Conservation (phyloP, 116 monocot species). For the Trichopus zeylanicus region DNA sequence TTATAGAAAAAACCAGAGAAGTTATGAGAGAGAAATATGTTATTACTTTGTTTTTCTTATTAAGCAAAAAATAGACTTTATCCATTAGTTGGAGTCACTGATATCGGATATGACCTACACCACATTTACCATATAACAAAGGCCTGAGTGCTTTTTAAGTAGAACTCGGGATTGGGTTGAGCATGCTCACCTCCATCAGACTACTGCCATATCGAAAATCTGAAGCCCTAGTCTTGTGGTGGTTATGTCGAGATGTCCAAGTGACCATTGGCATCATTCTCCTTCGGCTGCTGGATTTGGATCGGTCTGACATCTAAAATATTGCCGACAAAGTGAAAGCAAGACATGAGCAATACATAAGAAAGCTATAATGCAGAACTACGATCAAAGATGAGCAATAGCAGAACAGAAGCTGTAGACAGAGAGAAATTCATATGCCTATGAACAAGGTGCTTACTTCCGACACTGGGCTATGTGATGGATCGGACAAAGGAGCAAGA, state of each 20-base stretch:
- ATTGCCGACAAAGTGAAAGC: background rate
- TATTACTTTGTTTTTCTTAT: too few species aligned
- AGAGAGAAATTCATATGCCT: background rate
- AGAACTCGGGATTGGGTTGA: background rate
- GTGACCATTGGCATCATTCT: constrained; percentile 9
- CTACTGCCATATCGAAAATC: constrained; percentile 23
- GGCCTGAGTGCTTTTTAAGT: background rate
- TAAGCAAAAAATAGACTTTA: too few species aligned
- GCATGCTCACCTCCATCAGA: constrained; percentile 36
- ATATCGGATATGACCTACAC: too few species aligned
- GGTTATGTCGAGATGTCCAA: constrained; percentile 14
- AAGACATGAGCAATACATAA: too few species aligned
- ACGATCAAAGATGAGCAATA: background rate
- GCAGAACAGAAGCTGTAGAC: background rate
- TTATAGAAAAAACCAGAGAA: too few species aligned
- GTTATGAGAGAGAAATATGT: too few species aligned
- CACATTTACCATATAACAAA: background rate
- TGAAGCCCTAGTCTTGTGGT: constrained; percentile 12
- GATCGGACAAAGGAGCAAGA: constrained; percentile 29
- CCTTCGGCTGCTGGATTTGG: constrained; percentile 17
- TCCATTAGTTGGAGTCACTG: too few species aligned
- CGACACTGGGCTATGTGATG: constrained; percentile 30
- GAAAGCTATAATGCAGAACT: background rate
- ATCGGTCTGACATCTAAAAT: constrained; percentile 20
- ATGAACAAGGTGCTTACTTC: constrained; percentile 20